Percentiles rank a stretch among this genome's conserved stretches.
phyloP scores from a whole-genome alignment of 208 protist species.

The Strigomonas oncopelti region DNA sequence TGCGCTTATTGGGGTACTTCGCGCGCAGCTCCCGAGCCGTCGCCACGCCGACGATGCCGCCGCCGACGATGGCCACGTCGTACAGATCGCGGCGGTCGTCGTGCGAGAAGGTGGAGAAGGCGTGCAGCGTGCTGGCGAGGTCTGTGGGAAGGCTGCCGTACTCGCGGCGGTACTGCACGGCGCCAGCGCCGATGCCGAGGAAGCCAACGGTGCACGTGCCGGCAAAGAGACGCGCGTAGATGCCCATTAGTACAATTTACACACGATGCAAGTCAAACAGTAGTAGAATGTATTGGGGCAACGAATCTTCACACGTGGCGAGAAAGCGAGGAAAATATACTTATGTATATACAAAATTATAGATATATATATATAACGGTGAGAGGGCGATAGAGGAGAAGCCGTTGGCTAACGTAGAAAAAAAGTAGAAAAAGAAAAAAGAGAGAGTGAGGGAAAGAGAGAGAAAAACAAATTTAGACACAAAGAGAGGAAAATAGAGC shows the following conservation, averaged over 20 bases:
- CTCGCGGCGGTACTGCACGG: conserved; percentile 46
- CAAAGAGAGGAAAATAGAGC: conserved; percentile 5
- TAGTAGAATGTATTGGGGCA: conserved; percentile 9
- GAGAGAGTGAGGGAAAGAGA: conserved; percentile 9
- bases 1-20: conserved; percentile 63
- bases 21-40: conserved; percentile 66
- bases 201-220: conserved; percentile 32
- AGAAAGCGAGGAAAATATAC: not conserved
- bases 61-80: conserved; percentile 87
- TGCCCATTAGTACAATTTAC: not conserved
- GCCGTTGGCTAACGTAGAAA: not conserved
- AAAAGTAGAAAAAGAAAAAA: not conserved
- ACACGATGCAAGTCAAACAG: too few species aligned
- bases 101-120: conserved; percentile 42
- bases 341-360: not conserved
- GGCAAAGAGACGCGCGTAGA: conserved; percentile 21
- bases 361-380: not conserved
- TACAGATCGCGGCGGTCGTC: conserved; percentile 54
- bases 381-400: not conserved
- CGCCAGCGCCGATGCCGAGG: conserved; percentile 29
- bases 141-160: conserved; percentile 40
- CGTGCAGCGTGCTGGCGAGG: conserved; percentile 20
- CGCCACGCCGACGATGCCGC: conserved; percentile 83
- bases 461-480: not conserved
- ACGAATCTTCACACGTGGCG: conserved; percentile 6